A percentile compares a stretch with the other conserved stretches of the same genome.
Conservation (phyloP, 257 asterid species). For the Catharanthus roseus region DNA sequence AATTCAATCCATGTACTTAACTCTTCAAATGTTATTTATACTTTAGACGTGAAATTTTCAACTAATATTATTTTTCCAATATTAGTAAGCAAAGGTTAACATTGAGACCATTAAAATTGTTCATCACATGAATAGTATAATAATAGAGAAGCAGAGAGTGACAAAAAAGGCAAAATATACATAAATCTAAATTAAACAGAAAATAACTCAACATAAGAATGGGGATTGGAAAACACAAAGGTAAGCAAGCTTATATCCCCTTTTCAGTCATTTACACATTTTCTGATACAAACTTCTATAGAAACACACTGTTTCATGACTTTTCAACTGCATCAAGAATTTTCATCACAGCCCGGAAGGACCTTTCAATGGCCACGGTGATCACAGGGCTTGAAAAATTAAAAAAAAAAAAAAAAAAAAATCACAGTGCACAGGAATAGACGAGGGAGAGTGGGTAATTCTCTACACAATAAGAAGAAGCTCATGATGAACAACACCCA, state of each 20-base stretch:
- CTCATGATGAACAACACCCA: constrained; percentile 63
- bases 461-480: constrained; percentile 1
- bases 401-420: too few species aligned
- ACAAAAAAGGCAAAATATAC: background rate
- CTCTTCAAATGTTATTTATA: too few species aligned
- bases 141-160: too few species aligned
- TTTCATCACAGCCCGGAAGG: constrained; percentile 11
- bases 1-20: too few species aligned
- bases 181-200: background rate
- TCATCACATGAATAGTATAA: too few species aligned
- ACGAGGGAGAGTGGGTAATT: background rate
- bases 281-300: constrained; percentile 23
- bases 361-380: background rate
- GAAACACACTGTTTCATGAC: constrained; percentile 2
- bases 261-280: constrained; percentile 32
- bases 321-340: constrained; percentile 14
- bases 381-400: constrained; percentile 13
- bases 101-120: too few species aligned
- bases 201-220: background rate
- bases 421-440: background rate
- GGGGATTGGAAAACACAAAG: constrained; percentile 1
- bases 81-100: too few species aligned
- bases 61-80: too few species aligned
- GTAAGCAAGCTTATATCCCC: constrained; percentile 11
- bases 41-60: too few species aligned